Evolutionary conservation across 2,329 filamentous ascomycete species (phyloP).

Genomic region (Raffaelea ambrosiae): DNA sequence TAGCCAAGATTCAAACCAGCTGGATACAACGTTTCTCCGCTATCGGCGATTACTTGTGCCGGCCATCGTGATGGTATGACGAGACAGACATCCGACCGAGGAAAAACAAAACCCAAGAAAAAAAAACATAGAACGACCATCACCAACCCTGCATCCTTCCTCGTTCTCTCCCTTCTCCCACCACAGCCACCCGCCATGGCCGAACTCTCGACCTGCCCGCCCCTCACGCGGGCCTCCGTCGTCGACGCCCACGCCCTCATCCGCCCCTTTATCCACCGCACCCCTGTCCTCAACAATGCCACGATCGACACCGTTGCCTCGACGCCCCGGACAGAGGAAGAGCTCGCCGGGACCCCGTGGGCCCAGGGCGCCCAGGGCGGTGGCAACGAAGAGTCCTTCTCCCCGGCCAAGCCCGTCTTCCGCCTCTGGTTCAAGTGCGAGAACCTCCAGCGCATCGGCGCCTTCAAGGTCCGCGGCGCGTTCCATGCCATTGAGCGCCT

Average conservation of each 20-base stretch:
- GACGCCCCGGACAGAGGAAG: conserved; percentile 44
- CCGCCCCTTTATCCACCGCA: conserved; percentile 67
- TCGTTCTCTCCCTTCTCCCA: neutral
- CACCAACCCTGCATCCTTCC: neutral
- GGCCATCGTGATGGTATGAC: neutral
- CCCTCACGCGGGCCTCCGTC: conserved; percentile 66
- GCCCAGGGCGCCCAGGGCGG: conserved; percentile 20
- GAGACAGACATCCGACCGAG: no score
- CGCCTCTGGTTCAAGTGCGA: conserved; percentile 92
- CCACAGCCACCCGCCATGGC: conserved; percentile 33
- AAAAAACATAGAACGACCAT: no score
- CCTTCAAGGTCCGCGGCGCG: conserved; percentile 86
- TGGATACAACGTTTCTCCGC: no score
- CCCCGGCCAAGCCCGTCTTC: conserved; percentile 57
- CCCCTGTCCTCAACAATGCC: conserved; percentile 71
- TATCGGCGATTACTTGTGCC: neutral
- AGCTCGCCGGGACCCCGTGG: conserved; percentile 4
- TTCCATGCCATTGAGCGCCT: conserved; percentile 76
- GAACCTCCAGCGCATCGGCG: conserved; percentile 82
- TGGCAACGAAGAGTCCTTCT: conserved; percentile 37
- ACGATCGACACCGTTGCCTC: conserved; percentile 71
- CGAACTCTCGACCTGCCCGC: conserved; percentile 44
- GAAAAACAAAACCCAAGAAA: no score
- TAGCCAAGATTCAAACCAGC: no score
- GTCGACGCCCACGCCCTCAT: conserved; percentile 65